phyloP scores from a whole-genome alignment of 805 yeast species.

The Suhomyces sp. region DNA sequence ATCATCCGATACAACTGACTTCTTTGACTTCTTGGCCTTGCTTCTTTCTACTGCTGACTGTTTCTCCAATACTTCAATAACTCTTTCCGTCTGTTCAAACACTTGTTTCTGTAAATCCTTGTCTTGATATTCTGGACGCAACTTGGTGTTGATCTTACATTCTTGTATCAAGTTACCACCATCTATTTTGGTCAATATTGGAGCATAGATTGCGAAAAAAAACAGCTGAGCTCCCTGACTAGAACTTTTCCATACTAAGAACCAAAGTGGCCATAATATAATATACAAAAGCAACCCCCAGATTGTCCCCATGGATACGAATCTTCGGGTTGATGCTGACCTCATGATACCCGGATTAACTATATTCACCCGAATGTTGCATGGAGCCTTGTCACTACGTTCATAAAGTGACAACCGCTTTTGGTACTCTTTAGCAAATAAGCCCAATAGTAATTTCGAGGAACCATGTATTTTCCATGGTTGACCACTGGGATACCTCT shows the following conservation, averaged over 20 bases:
- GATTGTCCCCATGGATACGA: constrained; percentile 72
- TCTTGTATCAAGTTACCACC: constrained; percentile 77
- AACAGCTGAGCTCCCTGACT: constrained; percentile 78
- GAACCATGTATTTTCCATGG: constrained; percentile 83
- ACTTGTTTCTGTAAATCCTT: constrained; percentile 57
- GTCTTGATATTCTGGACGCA: constrained; percentile 68
- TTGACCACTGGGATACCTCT: constrained; percentile 54
- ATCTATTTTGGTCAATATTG: constrained; percentile 57
- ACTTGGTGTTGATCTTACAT: constrained; percentile 52
- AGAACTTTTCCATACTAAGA: constrained; percentile 75
- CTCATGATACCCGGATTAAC: constrained; percentile 94
- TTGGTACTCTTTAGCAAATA: constrained; percentile 81
- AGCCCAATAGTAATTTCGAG: constrained; percentile 70
- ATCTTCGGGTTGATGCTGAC: constrained; percentile 79
- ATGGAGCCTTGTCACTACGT: constrained; percentile 69
- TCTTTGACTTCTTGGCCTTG: constrained; percentile 22
- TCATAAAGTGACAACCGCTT: constrained; percentile 55
- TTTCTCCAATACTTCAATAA: constrained; percentile 64
- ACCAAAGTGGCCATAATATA: constrained; percentile 76
- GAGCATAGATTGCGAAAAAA: constrained; percentile 67
- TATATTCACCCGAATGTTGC: constrained; percentile 65
- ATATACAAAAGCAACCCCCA: constrained; percentile 59
- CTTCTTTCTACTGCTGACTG: constrained; percentile 69
- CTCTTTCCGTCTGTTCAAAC: constrained; percentile 58
- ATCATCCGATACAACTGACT: no score